Evolutionary conservation across 495 filamentous ascomycete species (phyloP).

Genomic region (Aspergillus kassunensis): DNA sequence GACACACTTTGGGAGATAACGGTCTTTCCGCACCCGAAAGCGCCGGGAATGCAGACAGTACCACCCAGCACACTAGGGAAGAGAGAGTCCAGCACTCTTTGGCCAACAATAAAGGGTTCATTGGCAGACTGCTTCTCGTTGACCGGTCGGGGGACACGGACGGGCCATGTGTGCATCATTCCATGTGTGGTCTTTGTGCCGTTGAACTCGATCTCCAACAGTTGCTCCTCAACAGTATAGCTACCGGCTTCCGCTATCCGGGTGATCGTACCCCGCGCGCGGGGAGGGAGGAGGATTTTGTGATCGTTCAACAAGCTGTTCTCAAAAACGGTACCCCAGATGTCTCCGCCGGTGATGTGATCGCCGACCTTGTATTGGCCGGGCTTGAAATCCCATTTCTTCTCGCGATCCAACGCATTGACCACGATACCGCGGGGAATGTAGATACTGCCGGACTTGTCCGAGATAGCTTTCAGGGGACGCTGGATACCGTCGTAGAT

Average conservation of each 20-base stretch:
- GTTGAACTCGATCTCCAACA: conserved; percentile 95
- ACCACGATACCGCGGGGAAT: conserved; percentile 93
- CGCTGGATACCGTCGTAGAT: conserved; percentile 99
- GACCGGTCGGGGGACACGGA: conserved; percentile 87
- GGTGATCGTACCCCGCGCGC: conserved; percentile 87
- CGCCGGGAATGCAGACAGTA: conserved; percentile 95
- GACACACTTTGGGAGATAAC: conserved; percentile 97
- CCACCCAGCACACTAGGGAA: conserved; percentile 97
- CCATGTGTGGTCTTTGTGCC: conserved; percentile 85
- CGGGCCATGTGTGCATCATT: conserved; percentile 99
- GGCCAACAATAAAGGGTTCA: conserved; percentile 89
- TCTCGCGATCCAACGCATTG: conserved; percentile 80
- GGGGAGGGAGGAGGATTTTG: conserved; percentile 90
- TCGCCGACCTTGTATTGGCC: conserved; percentile 84
- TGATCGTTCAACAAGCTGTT: conserved; percentile 94
- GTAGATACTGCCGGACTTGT: conserved; percentile 79
- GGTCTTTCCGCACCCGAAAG: conserved; percentile 99
- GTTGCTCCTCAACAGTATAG: conserved; percentile 92
- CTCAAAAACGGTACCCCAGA: conserved; percentile 91
- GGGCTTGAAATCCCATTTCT: conserved; percentile 94
- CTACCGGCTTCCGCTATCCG: conserved; percentile 80
- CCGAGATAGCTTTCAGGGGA: conserved; percentile 78
- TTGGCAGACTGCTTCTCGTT: conserved; percentile 86
- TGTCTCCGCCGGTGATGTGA: conserved; percentile 92
- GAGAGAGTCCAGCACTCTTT: conserved; percentile 94